Percentiles rank a stretch among this genome's conserved stretches.
These are phyloP conservation scores for Rhodotorula graminis DNA, from an alignment of 768 basidiomycete genomes.

Conservation along the genomic window DNA sequence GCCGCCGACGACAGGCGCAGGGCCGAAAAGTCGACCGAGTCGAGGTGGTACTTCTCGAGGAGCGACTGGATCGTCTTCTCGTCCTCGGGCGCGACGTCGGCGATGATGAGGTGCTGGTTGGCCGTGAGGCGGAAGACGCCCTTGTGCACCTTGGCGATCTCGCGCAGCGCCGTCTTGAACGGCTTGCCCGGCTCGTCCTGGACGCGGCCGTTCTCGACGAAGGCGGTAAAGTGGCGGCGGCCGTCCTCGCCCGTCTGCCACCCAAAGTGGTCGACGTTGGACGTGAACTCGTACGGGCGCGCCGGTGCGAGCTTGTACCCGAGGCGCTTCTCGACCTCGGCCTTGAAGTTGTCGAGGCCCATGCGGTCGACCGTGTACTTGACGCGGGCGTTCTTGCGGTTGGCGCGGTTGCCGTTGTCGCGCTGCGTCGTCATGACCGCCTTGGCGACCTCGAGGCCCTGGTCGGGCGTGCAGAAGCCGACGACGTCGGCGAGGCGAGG, in stretches of 20 bases:
- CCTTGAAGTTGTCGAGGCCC: constrained; percentile 79
- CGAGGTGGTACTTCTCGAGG: constrained; percentile 78
- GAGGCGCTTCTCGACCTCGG: constrained; percentile 80
- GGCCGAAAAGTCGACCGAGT: constrained; percentile 73
- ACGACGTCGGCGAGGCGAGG: constrained; percentile 80
- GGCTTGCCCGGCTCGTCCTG: constrained; percentile 83
- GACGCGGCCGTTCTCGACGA: constrained; percentile 97
- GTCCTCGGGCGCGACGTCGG: constrained; percentile 71
- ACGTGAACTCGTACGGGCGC: constrained; percentile 72
- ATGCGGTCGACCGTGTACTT: constrained; percentile 95
- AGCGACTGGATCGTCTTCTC: constrained; percentile 70
- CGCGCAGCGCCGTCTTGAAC: constrained; percentile 86
- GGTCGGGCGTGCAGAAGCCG: constrained; percentile 85
- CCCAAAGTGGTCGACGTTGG: constrained; percentile 89
- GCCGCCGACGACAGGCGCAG: constrained; percentile 85
- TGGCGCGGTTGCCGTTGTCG: constrained; percentile 89
- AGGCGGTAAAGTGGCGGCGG: constrained; percentile 79
- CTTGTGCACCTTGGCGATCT: constrained; percentile 91
- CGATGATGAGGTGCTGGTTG: constrained; percentile 87
- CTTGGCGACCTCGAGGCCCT: constrained; percentile 81
- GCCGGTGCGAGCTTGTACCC: constrained; percentile 71
- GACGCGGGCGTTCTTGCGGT: constrained; percentile 50
- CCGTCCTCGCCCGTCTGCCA: constrained; percentile 86
- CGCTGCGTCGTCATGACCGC: constrained; percentile 88
- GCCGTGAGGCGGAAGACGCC: constrained; percentile 88